Evolutionary conservation across 2,329 filamentous ascomycete genomes (phyloP), one percentile per base, ranked within the genome.

Genomic region (Incumbomyces lentus): DNA sequence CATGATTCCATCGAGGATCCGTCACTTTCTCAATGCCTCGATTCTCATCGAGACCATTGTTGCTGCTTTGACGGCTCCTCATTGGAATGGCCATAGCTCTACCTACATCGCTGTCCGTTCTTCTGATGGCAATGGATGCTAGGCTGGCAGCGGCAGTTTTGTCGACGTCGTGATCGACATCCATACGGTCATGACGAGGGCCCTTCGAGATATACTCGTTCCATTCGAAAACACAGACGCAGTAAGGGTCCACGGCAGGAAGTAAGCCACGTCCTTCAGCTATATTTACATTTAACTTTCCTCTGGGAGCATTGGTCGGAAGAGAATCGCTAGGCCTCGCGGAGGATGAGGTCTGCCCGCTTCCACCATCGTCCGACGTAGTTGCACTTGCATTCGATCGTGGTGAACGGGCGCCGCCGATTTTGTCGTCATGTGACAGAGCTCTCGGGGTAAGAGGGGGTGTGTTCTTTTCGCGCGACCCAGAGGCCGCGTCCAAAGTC

Each of bases 191-290:
- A 46, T 70, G 71, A 54, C 82, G 78, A 11, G 89, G 86, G 2
- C 87, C 87, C 47, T 86, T 83, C 1, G 92, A 96, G 47, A 98
- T 95, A 58, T 94, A 83, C 64, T 98, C 92, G 60, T 90, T 95
- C 63, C 87, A 85, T 64, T 98, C 92, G 60, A 96, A 98, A 19
- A 95, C 89, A 49, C 86, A 94, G 10, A 98, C 88, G 44, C 95
- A 86, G 59, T 98, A 98, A 1, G 92, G 92, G 59, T 95, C 86
- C 49, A 81, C 79, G 61, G 87, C 87, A 48, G 81, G 86, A 50
- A 84, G 78, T 44, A 98, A 68, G 8, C 86, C 86, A 58, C 87
- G 78, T 40, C 84, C 92, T 64, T 95, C 87, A 42, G 81, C 74
- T 46, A 98, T 92, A 62, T 86, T 88, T 58, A 98, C 86, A 30